Evolutionary conservation across 2,329 filamentous ascomycete genomes (phyloP), one percentile per base, ranked within the genome.

Genomic region (Knufia fluminis): DNA sequence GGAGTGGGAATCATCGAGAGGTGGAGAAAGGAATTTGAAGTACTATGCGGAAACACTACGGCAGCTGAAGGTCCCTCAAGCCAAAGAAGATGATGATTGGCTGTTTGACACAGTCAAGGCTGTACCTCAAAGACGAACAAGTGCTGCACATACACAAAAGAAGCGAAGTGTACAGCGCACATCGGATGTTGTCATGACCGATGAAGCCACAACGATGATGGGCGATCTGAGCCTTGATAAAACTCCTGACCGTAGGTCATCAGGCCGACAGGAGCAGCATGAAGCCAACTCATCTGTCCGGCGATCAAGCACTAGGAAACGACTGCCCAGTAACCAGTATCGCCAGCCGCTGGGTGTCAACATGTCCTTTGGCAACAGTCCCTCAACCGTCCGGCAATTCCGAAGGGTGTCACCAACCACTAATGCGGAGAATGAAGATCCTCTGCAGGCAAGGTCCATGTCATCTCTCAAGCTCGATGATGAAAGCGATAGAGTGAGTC

Each of bases 1-100:
- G 61, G 81, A 85, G 64, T 94, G 79, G 71, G 88, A 95, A 63
- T 83, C 83, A 39, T 80, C 82, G 55, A 80, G 80, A 56, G 82
- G 79, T 53, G 76, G 81, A 50, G 78, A 79, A 46, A 79, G 77
- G 50, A 84, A 87, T 60, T 78, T 84, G 1, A 85, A 86, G 60
- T 94, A 91, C 67, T 97, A 97, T 67, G 90, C 95, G 60, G 91
- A 97, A 69, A 95, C 91, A 2, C 73, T 97, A 43, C 79, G 84
- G 59, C 82, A 79, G 7, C 77, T 94, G 31, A 62, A 64, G 22
- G 59, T 62, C 48, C 75, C 78, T 2, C 75, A 79, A 1, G 80
- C 74, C 57, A 73, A 79, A 32, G 83, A 89, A 3, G 75, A 86
- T 14, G 88, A 95, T 55, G 90, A 86, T 56, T 97, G 91, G 91